Evolutionary conservation across 805 yeast genomes (phyloP), one percentile per base, ranked within the genome.

Genomic region (Debaryomyces tyrocola): DNA sequence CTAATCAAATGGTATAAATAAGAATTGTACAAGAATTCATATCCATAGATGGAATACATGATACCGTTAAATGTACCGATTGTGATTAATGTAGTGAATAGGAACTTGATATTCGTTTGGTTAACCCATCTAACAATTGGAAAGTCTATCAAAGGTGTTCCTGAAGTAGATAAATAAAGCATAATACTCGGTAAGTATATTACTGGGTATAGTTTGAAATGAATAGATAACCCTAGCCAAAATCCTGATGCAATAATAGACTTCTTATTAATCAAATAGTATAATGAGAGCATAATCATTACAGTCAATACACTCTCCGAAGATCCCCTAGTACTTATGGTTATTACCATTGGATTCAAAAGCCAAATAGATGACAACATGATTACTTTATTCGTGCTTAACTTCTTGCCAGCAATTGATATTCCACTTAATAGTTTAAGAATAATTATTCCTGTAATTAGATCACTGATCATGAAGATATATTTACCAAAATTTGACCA

Each of bases 261-360:
- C 4, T 59, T 43, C 2, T 54, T 50, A n/a, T 66, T 46, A 20
- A 74, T 47, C n/a, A 84, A 58, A 34, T 60, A 68, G 55, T 79
- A 82, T 0, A 87, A 57, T 36, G 83, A 67, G 6, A 76, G 60
- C 75, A 90, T 78, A 3, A 90, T 78, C 53, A 92, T 69, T 28
- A 88, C 90, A 2, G 95, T 89, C 39, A 94, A 65, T 1, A 94
- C 75, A 50, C 97, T 90, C 59, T 94, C 99, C 0, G 96, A 86
- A 21, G 94, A 87, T 1, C 99, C 99, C 39, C 99, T 74, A 0
- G 97, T 90, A 53, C 92, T 84, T 41, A 94, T 94, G 0, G 96
- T 90, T 28, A 85, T 81, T 0, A 91, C 98, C 94, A 94, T 87
- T 12, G 99, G 98, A 62, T 94, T 94, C 54, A 90, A 73, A 15